A percentile compares a stretch with the other conserved stretches of the same genome.
Evolutionary conservation across 495 filamentous ascomycete genomes (phyloP).

Genomic region (Trypethelium eluteriae): DNA sequence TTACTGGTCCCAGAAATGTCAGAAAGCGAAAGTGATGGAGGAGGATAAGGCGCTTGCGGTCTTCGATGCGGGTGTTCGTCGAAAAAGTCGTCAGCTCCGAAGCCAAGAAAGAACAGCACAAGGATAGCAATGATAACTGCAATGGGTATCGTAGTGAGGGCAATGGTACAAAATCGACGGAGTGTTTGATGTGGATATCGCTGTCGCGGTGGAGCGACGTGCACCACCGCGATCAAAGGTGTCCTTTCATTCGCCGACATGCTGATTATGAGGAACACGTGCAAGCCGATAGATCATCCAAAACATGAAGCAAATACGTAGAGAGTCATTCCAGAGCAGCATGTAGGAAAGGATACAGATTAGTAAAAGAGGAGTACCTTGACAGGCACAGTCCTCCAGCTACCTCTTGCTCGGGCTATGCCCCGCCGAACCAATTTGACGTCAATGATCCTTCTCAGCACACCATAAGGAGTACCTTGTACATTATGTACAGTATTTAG

Average conservation of each 20-base stretch:
- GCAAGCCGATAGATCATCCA: too few relatives aligned
- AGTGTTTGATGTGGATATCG: slow-evolving; percentile 63
- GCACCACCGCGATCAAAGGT: slow-evolving; percentile 53
- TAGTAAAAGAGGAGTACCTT: too few relatives aligned
- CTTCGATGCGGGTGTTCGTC: slow-evolving; percentile 31
- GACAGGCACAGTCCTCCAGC: too few relatives aligned
- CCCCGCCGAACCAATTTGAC: too few relatives aligned
- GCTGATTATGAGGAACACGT: slow-evolving; percentile 18
- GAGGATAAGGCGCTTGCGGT: slow-evolving; percentile 41
- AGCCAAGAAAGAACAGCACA: slow-evolving; percentile 40
- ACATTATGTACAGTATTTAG: too few relatives aligned
- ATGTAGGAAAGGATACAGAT: too few relatives aligned
- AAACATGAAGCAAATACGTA: too few relatives aligned
- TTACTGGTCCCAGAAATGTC: not conserved
- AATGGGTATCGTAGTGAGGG: slow-evolving; percentile 50
- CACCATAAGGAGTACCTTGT: too few relatives aligned
- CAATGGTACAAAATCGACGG: slow-evolving; percentile 65
- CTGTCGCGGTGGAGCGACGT: slow-evolving; percentile 44
- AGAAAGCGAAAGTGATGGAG: slow-evolving; percentile 31
- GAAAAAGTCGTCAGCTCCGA: slow-evolving; percentile 24
- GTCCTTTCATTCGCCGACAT: slow-evolving; percentile 51
- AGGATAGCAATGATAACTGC: slow-evolving; percentile 54
- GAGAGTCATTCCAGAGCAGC: too few relatives aligned
- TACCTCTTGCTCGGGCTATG: too few relatives aligned
- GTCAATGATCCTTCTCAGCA: too few relatives aligned